Conservation (phyloP, 805 yeast genomes). For the Candida yuanshanica region DNA sequence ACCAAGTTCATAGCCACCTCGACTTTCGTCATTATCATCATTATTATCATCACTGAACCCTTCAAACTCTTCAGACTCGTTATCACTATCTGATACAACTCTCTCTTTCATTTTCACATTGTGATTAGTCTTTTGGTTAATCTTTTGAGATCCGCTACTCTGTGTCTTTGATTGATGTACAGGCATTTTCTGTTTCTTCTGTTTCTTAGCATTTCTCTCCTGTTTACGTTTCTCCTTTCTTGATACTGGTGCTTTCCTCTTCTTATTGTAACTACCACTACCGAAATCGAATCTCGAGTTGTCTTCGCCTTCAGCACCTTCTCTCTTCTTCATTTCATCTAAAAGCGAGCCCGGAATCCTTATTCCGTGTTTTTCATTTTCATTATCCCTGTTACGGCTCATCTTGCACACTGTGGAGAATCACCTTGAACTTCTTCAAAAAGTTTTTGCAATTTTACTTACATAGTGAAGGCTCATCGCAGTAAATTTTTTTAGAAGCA, state of each 20-base stretch:
- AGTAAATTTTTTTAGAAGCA: not conserved
- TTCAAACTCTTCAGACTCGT: constrained; percentile 22
- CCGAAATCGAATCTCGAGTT: constrained; percentile 30
- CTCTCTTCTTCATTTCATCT: constrained; percentile 41
- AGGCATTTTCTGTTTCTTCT: constrained; percentile 15
- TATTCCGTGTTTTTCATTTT: constrained; percentile 35
- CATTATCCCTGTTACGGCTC: constrained; percentile 8
- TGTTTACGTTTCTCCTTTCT: constrained; percentile 40
- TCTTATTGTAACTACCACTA: constrained; percentile 28
- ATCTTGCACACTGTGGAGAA: constrained; percentile 1
- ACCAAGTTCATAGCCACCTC: constrained; percentile 9
- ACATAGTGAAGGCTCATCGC: constrained; percentile 7
- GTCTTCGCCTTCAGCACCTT: constrained; percentile 27
- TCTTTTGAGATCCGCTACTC: constrained; percentile 25
- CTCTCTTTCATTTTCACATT: constrained; percentile 19
- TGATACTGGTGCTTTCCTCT: constrained; percentile 26
- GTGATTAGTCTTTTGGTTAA: constrained; percentile 23
- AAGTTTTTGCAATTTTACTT: too few relatives aligned
- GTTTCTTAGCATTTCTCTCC: constrained; percentile 31
- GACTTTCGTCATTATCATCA: constrained; percentile 8
- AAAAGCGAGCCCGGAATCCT: constrained; percentile 49
- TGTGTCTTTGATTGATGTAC: constrained; percentile 22
- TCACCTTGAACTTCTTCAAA: not conserved
- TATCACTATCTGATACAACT: constrained; percentile 14
- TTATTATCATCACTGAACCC: constrained; percentile 19